phyloP scores from a whole-genome alignment of 352 stramenopile species.

The Lagenidium giganteum region DNA sequence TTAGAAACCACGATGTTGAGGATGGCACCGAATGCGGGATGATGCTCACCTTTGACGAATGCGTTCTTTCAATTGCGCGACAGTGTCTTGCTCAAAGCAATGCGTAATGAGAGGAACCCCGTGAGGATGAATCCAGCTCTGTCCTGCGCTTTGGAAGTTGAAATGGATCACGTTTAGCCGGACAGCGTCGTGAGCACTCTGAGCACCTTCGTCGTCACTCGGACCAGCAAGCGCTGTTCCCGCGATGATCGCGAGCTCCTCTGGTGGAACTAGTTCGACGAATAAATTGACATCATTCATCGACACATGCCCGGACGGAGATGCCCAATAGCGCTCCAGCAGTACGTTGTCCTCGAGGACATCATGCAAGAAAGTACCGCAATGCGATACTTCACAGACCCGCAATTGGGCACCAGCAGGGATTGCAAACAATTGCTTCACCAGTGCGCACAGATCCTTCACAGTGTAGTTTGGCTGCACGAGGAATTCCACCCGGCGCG shows the following conservation, averaged over 20 bases:
- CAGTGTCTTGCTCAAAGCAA: slow-evolving; percentile 59
- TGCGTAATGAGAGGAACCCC: slow-evolving; percentile 63
- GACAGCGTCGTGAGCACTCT: slow-evolving; percentile 16
- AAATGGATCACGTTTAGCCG: slow-evolving; percentile 72
- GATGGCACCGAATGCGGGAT: no score
- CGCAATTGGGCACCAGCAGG: slow-evolving; percentile 31
- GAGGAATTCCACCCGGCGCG: slow-evolving; percentile 56
- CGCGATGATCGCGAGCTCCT: slow-evolving; percentile 14
- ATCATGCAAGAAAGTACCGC: slow-evolving; percentile 43
- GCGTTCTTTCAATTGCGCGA: slow-evolving; percentile 61
- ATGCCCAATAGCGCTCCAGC: slow-evolving; percentile 50
- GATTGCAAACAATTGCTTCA: slow-evolving; percentile 40
- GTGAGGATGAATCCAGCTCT: slow-evolving; percentile 72
- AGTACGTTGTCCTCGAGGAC: slow-evolving; percentile 31
- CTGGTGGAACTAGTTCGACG: slow-evolving; percentile 41
- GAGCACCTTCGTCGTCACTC: slow-evolving; percentile 5
- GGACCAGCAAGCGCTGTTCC: not conserved
- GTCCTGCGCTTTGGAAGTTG: slow-evolving; percentile 45
- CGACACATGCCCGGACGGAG: slow-evolving; percentile 14
- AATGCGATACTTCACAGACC: slow-evolving; percentile 55
- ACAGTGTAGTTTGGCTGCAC: slow-evolving; percentile 49
- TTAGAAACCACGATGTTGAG: not conserved
- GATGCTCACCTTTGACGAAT: slow-evolving; percentile 40
- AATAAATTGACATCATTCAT: slow-evolving; percentile 44
- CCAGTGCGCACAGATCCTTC: slow-evolving; percentile 39